These are phyloP conservation scores for Eremochloa ophiuroides DNA, from an alignment of 176 grass and related monocot species.

Conservation along the genomic window DNA sequence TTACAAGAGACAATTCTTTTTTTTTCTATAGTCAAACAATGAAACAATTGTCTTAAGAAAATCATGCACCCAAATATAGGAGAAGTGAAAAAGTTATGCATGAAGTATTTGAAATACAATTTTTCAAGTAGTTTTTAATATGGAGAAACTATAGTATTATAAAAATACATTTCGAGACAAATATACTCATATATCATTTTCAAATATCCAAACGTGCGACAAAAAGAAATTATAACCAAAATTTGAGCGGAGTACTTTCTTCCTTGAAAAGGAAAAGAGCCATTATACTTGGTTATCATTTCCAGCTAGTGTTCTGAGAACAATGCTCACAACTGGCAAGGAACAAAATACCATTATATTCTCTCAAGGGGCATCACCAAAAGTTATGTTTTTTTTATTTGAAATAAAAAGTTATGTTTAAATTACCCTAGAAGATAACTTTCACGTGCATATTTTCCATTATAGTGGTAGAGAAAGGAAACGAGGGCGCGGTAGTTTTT, in stretches of 20 bases:
- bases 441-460: constrained; percentile 32
- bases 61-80: not conserved
- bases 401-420: not conserved
- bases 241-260: not conserved
- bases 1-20: not conserved
- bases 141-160: not conserved
- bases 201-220: not conserved
- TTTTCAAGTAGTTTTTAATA: not conserved
- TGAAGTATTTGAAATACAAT: not conserved
- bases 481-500: not conserved
- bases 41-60: not conserved
- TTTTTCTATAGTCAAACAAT: not conserved
- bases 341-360: constrained; percentile 15
- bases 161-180: not conserved
- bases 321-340: constrained; percentile 24
- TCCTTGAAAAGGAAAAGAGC: not conserved
- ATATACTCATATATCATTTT: not conserved
- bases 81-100: not conserved
- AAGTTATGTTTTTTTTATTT: not conserved
- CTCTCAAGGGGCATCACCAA: constrained; percentile 5
- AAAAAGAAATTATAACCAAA: not conserved
- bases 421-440: not conserved
- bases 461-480: constrained; percentile 3
- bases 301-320: not conserved
- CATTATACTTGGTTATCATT: not conserved